A percentile compares a stretch with the other conserved stretches of the same genome.
Evolutionary conservation across 208 protist genomes (phyloP).

Genomic region (Acanthamoeba sp.): DNA sequence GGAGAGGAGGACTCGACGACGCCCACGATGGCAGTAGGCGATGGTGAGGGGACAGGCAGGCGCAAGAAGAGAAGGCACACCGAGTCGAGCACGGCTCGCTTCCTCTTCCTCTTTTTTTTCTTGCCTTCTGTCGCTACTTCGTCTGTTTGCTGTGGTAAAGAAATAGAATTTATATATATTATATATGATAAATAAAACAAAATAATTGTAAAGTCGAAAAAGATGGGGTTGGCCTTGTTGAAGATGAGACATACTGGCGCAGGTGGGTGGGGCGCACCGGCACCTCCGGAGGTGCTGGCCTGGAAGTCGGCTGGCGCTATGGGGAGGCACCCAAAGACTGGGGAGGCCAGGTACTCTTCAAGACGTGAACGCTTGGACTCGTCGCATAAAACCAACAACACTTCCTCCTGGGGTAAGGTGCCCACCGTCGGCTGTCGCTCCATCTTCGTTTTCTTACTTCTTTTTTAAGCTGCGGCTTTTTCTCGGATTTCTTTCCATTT

Average conservation of each 20-base stretch:
- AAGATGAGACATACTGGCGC: no score
- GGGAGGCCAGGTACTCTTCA: neutral
- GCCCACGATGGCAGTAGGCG: neutral
- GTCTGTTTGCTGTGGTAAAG: neutral
- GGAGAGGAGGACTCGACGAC: neutral
- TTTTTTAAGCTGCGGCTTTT: no score
- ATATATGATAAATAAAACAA: neutral
- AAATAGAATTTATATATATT: neutral
- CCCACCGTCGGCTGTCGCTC: no score
- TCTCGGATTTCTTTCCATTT: no score
- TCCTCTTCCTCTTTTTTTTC: neutral
- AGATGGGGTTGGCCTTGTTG: neutral
- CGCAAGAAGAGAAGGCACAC: slow-evolving; percentile 13
- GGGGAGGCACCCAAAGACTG: neutral
- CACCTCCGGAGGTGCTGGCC: no score
- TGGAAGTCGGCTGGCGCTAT: neutral
- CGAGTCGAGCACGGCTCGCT: slow-evolving; percentile 3
- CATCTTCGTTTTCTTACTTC: no score
- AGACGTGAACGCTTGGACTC: neutral
- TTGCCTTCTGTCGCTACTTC: neutral
- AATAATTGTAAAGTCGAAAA: neutral
- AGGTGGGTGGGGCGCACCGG: neutral
- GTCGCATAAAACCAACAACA: neutral
- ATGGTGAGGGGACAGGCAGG: neutral
- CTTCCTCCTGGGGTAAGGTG: no score